phyloP scores from a whole-genome alignment of 768 basidiomycete species.

The Albatrellus ellisii region DNA sequence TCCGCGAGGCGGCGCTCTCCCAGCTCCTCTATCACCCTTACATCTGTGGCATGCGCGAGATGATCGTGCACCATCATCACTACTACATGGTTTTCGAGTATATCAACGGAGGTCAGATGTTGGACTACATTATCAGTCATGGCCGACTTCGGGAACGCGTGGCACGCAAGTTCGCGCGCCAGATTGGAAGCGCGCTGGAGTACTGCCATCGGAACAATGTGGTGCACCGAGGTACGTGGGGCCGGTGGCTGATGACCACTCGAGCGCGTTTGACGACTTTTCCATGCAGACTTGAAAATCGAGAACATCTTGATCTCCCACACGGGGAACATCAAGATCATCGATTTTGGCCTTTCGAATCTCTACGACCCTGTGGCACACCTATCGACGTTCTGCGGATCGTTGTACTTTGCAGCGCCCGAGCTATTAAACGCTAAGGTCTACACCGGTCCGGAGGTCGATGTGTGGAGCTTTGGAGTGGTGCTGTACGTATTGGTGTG shows the following conservation, averaged over 20 bases:
- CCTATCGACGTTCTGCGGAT: conserved; percentile 93
- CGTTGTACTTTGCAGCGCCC: conserved; percentile 96
- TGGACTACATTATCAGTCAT: conserved; percentile 99
- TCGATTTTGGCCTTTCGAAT: conserved; percentile 97
- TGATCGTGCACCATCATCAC: conserved; percentile 95
- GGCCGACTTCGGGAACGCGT: conserved; percentile 90
- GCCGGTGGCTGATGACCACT: conserved; percentile 8
- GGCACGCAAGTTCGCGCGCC: conserved; percentile 93
- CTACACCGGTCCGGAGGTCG: conserved; percentile 96
- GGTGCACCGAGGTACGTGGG: conserved; percentile 77
- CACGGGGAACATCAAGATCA: conserved; percentile 98
- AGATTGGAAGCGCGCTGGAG: conserved; percentile 91
- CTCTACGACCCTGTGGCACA: conserved; percentile 74
- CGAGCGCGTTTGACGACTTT: conserved; percentile 1
- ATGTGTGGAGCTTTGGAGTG: conserved; percentile 98
- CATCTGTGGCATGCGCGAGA: conserved; percentile 98
- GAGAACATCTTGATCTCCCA: conserved; percentile 99
- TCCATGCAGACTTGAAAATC: conserved; percentile 76
- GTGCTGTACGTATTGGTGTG: conserved; percentile 97
- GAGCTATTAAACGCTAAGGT: conserved; percentile 94
- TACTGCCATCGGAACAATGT: conserved; percentile 97
- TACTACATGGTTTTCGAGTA: conserved; percentile 99
- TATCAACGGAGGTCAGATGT: conserved; percentile 98
- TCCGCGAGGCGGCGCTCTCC: conserved; percentile 90
- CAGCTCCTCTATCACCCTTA: conserved; percentile 97